Evolutionary conservation across 352 stramenopile genomes (phyloP), one percentile per base, ranked within the genome.

Genomic region (Phytopythium cucurbitacearum): DNA sequence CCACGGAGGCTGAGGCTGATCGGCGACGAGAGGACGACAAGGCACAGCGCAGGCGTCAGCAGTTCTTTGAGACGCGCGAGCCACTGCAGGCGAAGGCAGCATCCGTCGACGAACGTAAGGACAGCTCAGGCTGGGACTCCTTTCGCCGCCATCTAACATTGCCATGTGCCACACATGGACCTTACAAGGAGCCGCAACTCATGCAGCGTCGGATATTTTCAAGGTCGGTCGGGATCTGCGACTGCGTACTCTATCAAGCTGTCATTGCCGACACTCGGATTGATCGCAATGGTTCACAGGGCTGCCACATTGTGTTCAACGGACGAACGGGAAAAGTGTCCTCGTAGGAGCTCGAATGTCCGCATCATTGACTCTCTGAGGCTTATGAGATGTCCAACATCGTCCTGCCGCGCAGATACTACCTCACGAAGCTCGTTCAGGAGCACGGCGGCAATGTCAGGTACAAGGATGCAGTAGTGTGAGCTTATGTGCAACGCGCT

Each of bases 261-360:
- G 21, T 28, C 21, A 28, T 28, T 28, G 21, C 21, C 21, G 21
- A 28, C 21, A 28, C 21, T 28, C 21, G 21, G 21, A 28, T 28
- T 28, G 21, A 28, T 28, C 39, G 28, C 15, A 21, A 12, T 53
- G 21, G 37, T 55, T 44, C 33, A 53, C 48, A 94, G 80, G 81
- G 84, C 34, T 94, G 84, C 47, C 71, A 66, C 13, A 76, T 94
- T 43, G 73, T 87, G 34, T 92, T 94, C 54, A 91, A 94, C 49
- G 81, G 84, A 4, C 77, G 79, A 41, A 91, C 83, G 0, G 83
- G 79, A 53, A 91, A 92, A 49, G 66, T 94, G 7, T 90, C 84
- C 7, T 89, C 81, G 81, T 94, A 66, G 35, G 67, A 28, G 21
- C 21, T 28, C 21, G 2, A 28, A 28, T 28, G 21, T 2, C 21